Base-by-base conservation (phyloP, 176 grass and related monocot genomes). In the Puya raimondii region DNA sequence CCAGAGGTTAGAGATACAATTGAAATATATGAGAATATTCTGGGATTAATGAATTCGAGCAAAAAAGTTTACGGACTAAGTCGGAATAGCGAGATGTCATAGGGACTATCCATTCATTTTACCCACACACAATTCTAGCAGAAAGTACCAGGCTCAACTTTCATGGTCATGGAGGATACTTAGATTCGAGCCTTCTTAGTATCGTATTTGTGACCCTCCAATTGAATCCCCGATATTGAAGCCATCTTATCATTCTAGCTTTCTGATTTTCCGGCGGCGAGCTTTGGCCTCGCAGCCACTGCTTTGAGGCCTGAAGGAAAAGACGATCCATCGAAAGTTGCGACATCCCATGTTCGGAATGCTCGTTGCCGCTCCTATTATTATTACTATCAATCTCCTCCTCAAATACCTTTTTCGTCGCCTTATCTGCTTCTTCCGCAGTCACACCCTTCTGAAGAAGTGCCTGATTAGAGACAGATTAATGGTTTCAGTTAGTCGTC, bases 191-290 rank as follows among this genome's bases (percentile, higher is more conserved):
- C 70, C 79, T 91, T 78, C 16, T 80, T 26, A 96, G 16, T 61
- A 92, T 85, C 66, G 71, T 64, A 48, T 70, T 85, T n/a, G 76
- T 88, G 64, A 89, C 74, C 16, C 64, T 75, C 92, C 88, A 96
- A 53, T 67, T 87, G 68, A 97, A 97, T 12, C 86, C 93, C 15
- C 89, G 78, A 58, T 97, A 97, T 64, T 92, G 89, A 67, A 97
- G 86, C 93, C 89, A 97, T 72, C 89, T 92, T 50, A 85, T 54
- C 3, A 92, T 65, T 17, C 86, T 79, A 2, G 81, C 56, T 12
- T 81, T 83, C 7, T 84, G 92, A 50, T 70, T 89, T 70, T 89
- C 81, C 26, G 58, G 12, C 11, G 86, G 66, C 57, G 84, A 66
- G 72, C 78, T 75, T 54, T 76, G 68, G 51, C 79, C 86, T 11